Percentiles rank a stretch among this genome's conserved stretches.
Conservation (phyloP, 176 grass and related monocot species). For the Avena eriantha region DNA sequence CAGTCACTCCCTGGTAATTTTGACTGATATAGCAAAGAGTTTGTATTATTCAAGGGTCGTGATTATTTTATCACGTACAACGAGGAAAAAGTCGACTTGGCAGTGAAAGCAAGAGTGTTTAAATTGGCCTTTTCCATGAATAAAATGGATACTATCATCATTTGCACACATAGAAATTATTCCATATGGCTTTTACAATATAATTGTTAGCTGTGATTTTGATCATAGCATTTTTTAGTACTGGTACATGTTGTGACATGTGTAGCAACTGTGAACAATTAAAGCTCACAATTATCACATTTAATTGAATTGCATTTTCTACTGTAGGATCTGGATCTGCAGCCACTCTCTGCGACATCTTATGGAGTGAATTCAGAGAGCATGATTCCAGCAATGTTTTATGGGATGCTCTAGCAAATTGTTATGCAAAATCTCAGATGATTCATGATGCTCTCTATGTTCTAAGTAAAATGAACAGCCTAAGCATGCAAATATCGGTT, state of each 20-base stretch:
- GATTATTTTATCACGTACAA: background rate
- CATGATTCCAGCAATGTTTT: slow-evolving; percentile 49
- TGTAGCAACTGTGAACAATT: background rate
- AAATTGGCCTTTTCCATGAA: background rate
- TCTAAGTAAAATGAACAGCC: slow-evolving; percentile 79
- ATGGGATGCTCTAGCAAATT: slow-evolving; percentile 85
- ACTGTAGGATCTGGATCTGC: slow-evolving; percentile 68
- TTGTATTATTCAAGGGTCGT: background rate
- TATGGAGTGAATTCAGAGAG: slow-evolving; percentile 59
- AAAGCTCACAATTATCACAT: background rate
- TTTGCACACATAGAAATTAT: background rate
- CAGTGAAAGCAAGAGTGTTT: background rate
- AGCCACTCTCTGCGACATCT: slow-evolving; percentile 55
- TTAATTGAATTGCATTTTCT: slow-evolving; percentile 27
- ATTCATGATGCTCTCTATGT: slow-evolving; percentile 75
- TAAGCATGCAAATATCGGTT: slow-evolving; percentile 75
- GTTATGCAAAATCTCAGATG: slow-evolving; percentile 69
- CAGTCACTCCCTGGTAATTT: background rate
- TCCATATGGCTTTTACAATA: background rate
- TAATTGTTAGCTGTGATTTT: slow-evolving; percentile 10
- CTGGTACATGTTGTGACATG: background rate
- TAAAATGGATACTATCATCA: background rate
- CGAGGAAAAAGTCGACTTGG: background rate
- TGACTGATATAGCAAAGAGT: background rate
- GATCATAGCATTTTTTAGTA: background rate